These are phyloP conservation scores for thale cress (Arabidopsis thaliana) DNA, from an alignment of 345 rosid genomes.

Conservation along the genomic window TAIR10.1 NC_003071.7:1983501-1984000, in stretches of 20 bases:
- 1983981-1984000: conserved; percentile 11
- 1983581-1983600: too few species aligned
- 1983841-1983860: not conserved
- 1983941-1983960: conserved; percentile 1
- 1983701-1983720: not conserved
- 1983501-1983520: too few species aligned
- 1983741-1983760: not conserved
- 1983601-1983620: too few species aligned
- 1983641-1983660: too few species aligned
- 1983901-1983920: conserved; percentile 1
- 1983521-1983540: too few species aligned
- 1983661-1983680: too few species aligned
- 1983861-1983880: not conserved
- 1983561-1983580: too few species aligned
- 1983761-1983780: not conserved
- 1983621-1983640: too few species aligned
- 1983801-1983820: too few species aligned
- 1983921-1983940: conserved; percentile 12
- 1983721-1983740: not conserved
- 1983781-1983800: not conserved
- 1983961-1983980: not conserved
- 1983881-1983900: not conserved
- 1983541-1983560: too few species aligned
- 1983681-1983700: too few species aligned
- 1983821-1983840: too few species aligned